phyloP scores from a whole-genome alignment of 2,329 filamentous ascomycete genomes.

The Beauveria australis region DNA sequence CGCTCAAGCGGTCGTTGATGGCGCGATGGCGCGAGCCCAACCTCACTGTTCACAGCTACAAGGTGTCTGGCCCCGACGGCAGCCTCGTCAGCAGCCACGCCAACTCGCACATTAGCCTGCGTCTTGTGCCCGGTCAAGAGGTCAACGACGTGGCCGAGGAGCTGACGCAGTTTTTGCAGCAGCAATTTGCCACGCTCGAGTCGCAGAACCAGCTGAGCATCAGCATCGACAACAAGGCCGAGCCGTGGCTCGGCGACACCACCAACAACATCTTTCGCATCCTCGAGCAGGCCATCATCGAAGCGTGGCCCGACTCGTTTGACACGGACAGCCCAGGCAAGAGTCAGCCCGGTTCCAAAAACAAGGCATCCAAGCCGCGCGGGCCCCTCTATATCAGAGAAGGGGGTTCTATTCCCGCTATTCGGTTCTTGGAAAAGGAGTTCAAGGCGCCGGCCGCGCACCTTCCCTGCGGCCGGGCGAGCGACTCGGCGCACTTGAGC shows the following conservation, averaged over 20 bases:
- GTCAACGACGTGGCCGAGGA: slow-evolving; percentile 65
- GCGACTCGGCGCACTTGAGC: slow-evolving; percentile 86
- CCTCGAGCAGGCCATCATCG: slow-evolving; percentile 71
- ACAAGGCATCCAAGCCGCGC: slow-evolving; percentile 26
- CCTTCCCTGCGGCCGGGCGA: slow-evolving; percentile 88
- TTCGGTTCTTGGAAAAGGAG: slow-evolving; percentile 89
- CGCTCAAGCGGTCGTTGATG: slow-evolving; percentile 80
- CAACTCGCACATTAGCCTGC: slow-evolving; percentile 79
- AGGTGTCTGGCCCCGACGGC: slow-evolving; percentile 84
- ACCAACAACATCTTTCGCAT: slow-evolving; percentile 86
- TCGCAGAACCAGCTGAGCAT: slow-evolving; percentile 76
- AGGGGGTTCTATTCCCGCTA: slow-evolving; percentile 89
- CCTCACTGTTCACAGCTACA: slow-evolving; percentile 85
- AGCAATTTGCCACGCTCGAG: slow-evolving; percentile 64
- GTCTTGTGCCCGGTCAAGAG: slow-evolving; percentile 89
- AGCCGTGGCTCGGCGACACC: slow-evolving; percentile 92
- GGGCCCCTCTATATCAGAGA: slow-evolving; percentile 90
- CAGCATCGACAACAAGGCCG: slow-evolving; percentile 84
- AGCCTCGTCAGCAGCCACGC: slow-evolving; percentile 87
- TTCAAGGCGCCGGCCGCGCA: slow-evolving; percentile 87
- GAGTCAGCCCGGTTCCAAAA: background rate
- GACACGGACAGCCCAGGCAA: slow-evolving; percentile 16
- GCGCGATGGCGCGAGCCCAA: slow-evolving; percentile 93
- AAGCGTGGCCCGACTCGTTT: slow-evolving; percentile 65
- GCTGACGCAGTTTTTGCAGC: slow-evolving; percentile 58